Conservation (phyloP, 495 filamentous ascomycete genomes). For the Ramalina intermedia region DNA sequence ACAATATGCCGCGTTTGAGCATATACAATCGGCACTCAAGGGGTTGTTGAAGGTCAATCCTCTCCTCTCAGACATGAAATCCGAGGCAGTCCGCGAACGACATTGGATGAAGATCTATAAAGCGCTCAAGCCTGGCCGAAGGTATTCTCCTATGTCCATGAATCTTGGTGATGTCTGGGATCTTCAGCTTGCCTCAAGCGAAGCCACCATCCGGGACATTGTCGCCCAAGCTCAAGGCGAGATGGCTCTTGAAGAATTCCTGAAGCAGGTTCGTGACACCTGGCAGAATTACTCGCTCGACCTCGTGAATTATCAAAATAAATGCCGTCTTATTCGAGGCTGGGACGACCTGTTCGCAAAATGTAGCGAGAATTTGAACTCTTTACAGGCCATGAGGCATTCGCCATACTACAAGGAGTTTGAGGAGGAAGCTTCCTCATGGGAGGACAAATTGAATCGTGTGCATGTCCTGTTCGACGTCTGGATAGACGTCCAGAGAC, state of each 20-base stretch:
- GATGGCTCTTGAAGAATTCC: slow-evolving; percentile 95
- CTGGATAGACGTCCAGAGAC: slow-evolving; percentile 98
- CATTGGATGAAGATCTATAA: slow-evolving; percentile 99
- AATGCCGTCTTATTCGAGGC: slow-evolving; percentile 88
- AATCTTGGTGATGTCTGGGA: slow-evolving; percentile 98
- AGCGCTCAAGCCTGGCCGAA: slow-evolving; percentile 71
- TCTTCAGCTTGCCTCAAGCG: slow-evolving; percentile 71
- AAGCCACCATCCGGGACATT: slow-evolving; percentile 75
- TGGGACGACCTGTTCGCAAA: slow-evolving; percentile 98
- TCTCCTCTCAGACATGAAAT: slow-evolving; percentile 81
- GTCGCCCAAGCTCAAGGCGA: slow-evolving; percentile 94
- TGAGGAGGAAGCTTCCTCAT: slow-evolving; percentile 86
- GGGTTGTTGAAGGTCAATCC: slow-evolving; percentile 79
- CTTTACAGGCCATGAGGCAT: slow-evolving; percentile 94
- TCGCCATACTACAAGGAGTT: slow-evolving; percentile 99
- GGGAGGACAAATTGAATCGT: slow-evolving; percentile 97
- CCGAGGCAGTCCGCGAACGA: slow-evolving; percentile 86
- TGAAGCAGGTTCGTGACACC: slow-evolving; percentile 90
- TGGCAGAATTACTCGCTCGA: slow-evolving; percentile 93
- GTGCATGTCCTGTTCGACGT: slow-evolving; percentile 97
- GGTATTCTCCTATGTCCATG: slow-evolving; percentile 85
- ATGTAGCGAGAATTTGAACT: slow-evolving; percentile 95
- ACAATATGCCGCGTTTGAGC: slow-evolving; percentile 97
- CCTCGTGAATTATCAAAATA: slow-evolving; percentile 92
- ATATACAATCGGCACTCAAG: slow-evolving; percentile 84